Percentiles rank a stretch among this genome's conserved stretches.
Conservation (phyloP, 1,284 basidiomycete genomes). For the Puccinia polysora region DNA sequence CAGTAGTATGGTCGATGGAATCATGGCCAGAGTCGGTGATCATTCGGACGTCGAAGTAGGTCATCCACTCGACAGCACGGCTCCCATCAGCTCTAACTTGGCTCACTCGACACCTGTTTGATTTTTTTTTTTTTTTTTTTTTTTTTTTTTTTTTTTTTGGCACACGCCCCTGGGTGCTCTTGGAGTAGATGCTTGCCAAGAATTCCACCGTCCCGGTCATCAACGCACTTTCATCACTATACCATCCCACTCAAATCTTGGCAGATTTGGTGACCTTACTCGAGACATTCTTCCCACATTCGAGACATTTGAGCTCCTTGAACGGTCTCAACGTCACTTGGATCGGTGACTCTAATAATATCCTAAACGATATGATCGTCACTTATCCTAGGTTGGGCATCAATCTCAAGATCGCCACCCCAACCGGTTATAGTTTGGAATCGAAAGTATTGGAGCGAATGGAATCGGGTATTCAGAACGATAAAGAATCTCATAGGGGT, state of each 20-base stretch:
- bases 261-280: slow-evolving; percentile 87
- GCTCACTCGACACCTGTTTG: too few relatives aligned
- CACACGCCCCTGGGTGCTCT: background rate
- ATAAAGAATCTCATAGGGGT: slow-evolving; percentile 53
- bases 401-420: slow-evolving; percentile 73
- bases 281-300: slow-evolving; percentile 59
- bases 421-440: slow-evolving; percentile 73
- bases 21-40: slow-evolving; percentile 89
- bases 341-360: slow-evolving; percentile 92
- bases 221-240: slow-evolving; percentile 89
- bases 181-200: slow-evolving; percentile 78
- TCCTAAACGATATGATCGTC: slow-evolving; percentile 95
- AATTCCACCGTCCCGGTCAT: slow-evolving; percentile 87
- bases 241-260: slow-evolving; percentile 93
- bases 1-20: slow-evolving; percentile 90
- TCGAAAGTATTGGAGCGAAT: slow-evolving; percentile 73
- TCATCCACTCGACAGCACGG: slow-evolving; percentile 35
- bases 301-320: slow-evolving; percentile 55
- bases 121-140: too few relatives aligned
- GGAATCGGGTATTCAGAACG: slow-evolving; percentile 49
- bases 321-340: slow-evolving; percentile 73
- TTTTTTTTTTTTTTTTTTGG: too few relatives aligned
- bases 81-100: too few relatives aligned
- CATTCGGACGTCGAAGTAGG: slow-evolving; percentile 86
- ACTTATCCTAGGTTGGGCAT: slow-evolving; percentile 87